These are phyloP conservation scores for Epichloe festucae DNA, from an alignment of 2,329 filamentous ascomycete genomes.

Conservation along the genomic window DNA sequence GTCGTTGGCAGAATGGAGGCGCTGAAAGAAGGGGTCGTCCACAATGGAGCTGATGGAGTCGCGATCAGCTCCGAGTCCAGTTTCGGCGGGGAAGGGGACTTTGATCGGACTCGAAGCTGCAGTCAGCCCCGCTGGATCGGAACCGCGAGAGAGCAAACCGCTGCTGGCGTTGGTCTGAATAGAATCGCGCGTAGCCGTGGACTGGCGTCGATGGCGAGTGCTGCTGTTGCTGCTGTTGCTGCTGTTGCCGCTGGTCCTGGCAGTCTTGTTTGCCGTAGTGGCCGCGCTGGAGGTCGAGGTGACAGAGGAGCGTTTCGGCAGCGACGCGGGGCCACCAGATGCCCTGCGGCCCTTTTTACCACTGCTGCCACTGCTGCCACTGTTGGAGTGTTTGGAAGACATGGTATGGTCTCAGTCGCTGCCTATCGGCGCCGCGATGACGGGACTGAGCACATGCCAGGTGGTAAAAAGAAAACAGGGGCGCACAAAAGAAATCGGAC, in stretches of 20 bases:
- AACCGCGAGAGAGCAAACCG: slow-evolving; percentile 8
- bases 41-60: slow-evolving; percentile 40
- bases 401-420: slow-evolving; percentile 13
- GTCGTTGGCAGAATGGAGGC: slow-evolving; percentile 24
- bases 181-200: slow-evolving; percentile 13
- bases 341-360: slow-evolving; percentile 12
- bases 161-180: slow-evolving; percentile 10
- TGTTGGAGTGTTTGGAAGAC: slow-evolving; percentile 12
- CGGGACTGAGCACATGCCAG: slow-evolving; percentile 13
- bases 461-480: background rate
- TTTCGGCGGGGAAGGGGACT: slow-evolving; percentile 13
- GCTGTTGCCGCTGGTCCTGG: slow-evolving; percentile 2
- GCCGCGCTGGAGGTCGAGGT: background rate
- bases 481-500: background rate
- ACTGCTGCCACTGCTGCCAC: slow-evolving; percentile 12
- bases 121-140: slow-evolving; percentile 4
- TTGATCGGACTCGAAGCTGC: slow-evolving; percentile 6
- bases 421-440: slow-evolving; percentile 15
- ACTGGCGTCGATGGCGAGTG: slow-evolving; percentile 6
- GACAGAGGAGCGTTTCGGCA: slow-evolving; percentile 6
- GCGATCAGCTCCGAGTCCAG: slow-evolving; percentile 18
- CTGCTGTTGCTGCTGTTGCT: background rate
- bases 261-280: slow-evolving; percentile 1
- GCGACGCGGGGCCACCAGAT: slow-evolving; percentile 9
- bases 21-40: slow-evolving; percentile 43